A percentile compares a stretch with the other conserved stretches of the same genome.
Evolutionary conservation across 1,284 basidiomycete genomes (phyloP).

Genomic region (Erythrobasidium hasegawianum): DNA sequence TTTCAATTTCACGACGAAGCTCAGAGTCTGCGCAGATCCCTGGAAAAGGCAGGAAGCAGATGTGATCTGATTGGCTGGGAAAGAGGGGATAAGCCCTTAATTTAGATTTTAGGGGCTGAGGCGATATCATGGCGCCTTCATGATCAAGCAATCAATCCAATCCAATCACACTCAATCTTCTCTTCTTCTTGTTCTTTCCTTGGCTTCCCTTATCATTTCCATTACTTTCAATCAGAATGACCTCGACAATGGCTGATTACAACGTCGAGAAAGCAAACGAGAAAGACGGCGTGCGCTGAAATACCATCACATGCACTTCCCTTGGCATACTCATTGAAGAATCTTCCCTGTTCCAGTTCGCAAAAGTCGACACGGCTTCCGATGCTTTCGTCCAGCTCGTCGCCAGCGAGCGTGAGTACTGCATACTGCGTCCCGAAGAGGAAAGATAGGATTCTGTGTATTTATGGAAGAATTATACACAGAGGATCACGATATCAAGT

Average conservation of each 20-base stretch:
- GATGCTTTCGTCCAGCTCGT: constrained; percentile 33
- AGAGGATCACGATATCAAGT: constrained; percentile 37
- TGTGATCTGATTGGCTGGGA: too few species aligned
- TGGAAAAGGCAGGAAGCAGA: too few species aligned
- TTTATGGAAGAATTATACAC: not conserved
- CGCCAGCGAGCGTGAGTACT: constrained; percentile 19
- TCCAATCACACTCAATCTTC: not conserved
- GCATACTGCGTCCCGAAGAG: not conserved
- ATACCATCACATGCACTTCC: too few species aligned
- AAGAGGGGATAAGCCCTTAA: too few species aligned
- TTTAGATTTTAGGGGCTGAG: too few species aligned
- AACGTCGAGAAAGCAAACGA: not conserved
- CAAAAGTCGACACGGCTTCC: not conserved
- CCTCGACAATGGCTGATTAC: not conserved
- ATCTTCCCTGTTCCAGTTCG: too few species aligned
- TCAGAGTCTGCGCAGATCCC: too few species aligned
- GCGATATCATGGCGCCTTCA: not conserved
- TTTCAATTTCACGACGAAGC: too few species aligned
- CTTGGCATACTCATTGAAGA: too few species aligned
- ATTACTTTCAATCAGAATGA: not conserved
- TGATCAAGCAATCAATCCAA: too few species aligned
- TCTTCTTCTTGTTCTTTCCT: not conserved
- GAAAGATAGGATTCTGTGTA: not conserved
- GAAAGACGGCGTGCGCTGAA: constrained; percentile 2
- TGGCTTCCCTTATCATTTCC: not conserved